Conservation (phyloP, 2,329 filamentous ascomycete species). For the Epichloe amarillans region DNA sequence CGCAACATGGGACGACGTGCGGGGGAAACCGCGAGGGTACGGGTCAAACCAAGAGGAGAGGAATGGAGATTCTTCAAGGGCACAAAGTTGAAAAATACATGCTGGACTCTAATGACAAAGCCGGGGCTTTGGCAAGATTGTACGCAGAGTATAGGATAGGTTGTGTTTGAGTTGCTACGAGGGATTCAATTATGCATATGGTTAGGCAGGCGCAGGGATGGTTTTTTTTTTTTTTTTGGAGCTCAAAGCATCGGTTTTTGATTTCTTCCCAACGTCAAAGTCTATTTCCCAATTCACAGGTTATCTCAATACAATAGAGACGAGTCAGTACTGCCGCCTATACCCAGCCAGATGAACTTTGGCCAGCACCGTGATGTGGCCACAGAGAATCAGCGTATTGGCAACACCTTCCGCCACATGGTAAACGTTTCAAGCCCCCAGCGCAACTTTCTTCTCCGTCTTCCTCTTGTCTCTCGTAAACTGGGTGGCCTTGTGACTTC, state of each 20-base stretch:
- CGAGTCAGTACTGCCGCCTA: no score
- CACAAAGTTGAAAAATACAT: not conserved
- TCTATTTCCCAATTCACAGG: no score
- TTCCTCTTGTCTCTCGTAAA: slow-evolving; percentile 30
- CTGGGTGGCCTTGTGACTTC: slow-evolving; percentile 52
- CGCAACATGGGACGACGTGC: slow-evolving; percentile 81
- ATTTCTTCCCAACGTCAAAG: not conserved
- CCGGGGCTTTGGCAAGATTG: not conserved
- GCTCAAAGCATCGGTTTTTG: not conserved
- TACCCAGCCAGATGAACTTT: no score
- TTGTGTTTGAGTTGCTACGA: not conserved
- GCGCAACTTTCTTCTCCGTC: slow-evolving; percentile 20
- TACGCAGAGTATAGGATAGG: not conserved
- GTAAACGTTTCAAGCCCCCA: slow-evolving; percentile 17
- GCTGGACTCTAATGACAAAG: not conserved
- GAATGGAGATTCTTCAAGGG: slow-evolving; percentile 3
- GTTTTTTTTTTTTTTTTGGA: not conserved
- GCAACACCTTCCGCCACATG: no score
- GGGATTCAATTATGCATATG: not conserved
- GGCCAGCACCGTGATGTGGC: no score
- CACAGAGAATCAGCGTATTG: no score
- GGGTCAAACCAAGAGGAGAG: slow-evolving; percentile 8
- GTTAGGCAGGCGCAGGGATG: not conserved
- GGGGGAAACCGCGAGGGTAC: slow-evolving; percentile 26
- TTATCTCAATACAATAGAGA: no score